Percentiles rank a stretch among this genome's conserved stretches.
These are phyloP conservation scores for Candolleomyces aberdarensis DNA, from an alignment of 768 basidiomycete species.

Conservation along the genomic window DNA sequence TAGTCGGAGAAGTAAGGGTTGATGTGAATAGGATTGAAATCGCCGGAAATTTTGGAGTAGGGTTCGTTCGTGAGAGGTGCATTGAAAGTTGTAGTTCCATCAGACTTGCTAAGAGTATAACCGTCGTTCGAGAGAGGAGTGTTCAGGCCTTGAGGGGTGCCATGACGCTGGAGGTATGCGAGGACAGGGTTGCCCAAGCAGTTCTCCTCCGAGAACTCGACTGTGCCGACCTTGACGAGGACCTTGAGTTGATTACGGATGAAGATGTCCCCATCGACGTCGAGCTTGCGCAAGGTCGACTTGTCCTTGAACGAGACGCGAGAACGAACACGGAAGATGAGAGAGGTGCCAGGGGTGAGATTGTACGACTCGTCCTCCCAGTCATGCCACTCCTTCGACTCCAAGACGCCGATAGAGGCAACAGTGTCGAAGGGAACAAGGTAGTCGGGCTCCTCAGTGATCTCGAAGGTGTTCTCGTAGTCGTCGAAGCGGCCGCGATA, in stretches of 20 bases:
- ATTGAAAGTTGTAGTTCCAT: conserved; percentile 62
- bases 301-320: conserved; percentile 91
- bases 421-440: conserved; percentile 70
- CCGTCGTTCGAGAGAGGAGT: conserved; percentile 81
- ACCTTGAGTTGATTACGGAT: conserved; percentile 85
- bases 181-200: conserved; percentile 92
- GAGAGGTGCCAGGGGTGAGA: conserved; percentile 72
- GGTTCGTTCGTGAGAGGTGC: conserved; percentile 92
- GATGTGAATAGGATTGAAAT: conserved; percentile 98
- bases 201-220: conserved; percentile 85
- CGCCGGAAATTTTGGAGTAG: conserved; percentile 93
- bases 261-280: conserved; percentile 83
- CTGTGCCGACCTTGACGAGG: conserved; percentile 82
- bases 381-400: conserved; percentile 97
- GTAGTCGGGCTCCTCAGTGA: conserved; percentile 86
- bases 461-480: conserved; percentile 95
- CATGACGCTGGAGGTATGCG: conserved; percentile 91
- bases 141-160: conserved; percentile 70
- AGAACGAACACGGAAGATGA: conserved; percentile 88
- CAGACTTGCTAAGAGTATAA: conserved; percentile 72
- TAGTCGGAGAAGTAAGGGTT: conserved; percentile 98
- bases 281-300: conserved; percentile 74
- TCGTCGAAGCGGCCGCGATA: conserved; percentile 95
- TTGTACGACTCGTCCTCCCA: conserved; percentile 86
- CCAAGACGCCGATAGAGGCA: conserved; percentile 83